Evolutionary conservation across 192 early-diverging fungal species (phyloP).

Genomic region (Phlyctochytrium planicorne): DNA sequence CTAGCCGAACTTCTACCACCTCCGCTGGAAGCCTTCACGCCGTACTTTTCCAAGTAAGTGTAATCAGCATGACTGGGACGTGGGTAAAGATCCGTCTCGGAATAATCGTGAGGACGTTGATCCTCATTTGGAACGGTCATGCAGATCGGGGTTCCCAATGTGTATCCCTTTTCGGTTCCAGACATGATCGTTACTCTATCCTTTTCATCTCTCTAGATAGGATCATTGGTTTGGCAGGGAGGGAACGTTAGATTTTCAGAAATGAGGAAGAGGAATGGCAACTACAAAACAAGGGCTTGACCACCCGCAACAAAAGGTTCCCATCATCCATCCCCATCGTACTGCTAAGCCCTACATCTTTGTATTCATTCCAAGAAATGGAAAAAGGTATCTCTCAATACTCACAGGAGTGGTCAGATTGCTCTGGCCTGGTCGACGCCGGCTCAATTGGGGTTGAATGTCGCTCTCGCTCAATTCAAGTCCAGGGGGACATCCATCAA

Average conservation of each 20-base stretch:
- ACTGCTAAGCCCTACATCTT: no score
- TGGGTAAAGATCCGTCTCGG: conserved; percentile 93
- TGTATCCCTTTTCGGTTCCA: conserved; percentile 89
- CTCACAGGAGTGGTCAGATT: conserved; percentile 90
- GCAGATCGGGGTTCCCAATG: conserved; percentile 93
- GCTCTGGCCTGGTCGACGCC: conserved; percentile 95
- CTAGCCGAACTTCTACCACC: conserved; percentile 93
- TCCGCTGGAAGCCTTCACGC: conserved; percentile 90
- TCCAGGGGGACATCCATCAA: conserved; percentile 97
- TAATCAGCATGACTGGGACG: conserved; percentile 98
- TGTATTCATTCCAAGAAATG: no score
- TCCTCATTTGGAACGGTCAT: conserved; percentile 92
- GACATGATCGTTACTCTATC: conserved; percentile 90
- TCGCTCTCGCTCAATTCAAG: conserved; percentile 84
- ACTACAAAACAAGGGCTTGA: conserved; percentile 9
- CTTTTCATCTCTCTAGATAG: conserved; percentile 86
- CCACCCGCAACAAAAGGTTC: not conserved
- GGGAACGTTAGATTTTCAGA: no score
- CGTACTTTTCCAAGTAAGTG: conserved; percentile 95
- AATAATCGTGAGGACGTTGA: conserved; percentile 94
- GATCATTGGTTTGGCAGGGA: no score
- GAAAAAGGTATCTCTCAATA: no score
- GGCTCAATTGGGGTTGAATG: conserved; percentile 87
- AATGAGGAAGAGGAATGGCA: no score
- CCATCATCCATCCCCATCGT: no score